phyloP scores from a whole-genome alignment of 306 rosid species.

The Malus asiatica region DNA sequence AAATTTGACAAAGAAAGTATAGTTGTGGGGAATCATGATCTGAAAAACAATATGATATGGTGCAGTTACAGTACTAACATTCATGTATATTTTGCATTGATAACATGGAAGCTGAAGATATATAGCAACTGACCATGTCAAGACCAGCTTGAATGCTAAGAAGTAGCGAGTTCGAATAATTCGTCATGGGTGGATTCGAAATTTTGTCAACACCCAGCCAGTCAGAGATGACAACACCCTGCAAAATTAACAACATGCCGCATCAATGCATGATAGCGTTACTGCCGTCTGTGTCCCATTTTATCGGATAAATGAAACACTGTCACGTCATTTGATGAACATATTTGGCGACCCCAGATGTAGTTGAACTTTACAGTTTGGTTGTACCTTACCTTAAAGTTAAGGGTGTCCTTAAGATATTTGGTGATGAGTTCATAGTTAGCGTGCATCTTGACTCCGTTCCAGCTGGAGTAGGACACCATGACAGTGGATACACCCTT shows the following conservation, averaged over 20 bases:
- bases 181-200: background rate
- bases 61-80: too few species aligned
- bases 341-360: background rate
- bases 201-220: background rate
- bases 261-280: background rate
- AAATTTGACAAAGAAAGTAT: background rate
- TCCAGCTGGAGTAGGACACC: constrained; percentile 8
- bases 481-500: constrained; percentile 2
- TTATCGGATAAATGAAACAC: background rate
- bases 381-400: background rate
- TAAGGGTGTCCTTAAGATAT: constrained; percentile 1
- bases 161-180: background rate
- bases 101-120: background rate
- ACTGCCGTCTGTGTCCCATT: background rate
- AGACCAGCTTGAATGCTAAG: background rate
- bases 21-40: background rate
- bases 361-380: background rate
- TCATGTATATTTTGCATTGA: background rate
- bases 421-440: background rate
- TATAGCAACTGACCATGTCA: background rate
- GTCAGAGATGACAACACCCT: background rate
- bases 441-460: constrained; percentile 2
- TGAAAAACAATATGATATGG: background rate
- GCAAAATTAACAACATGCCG: background rate
- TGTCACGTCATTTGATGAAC: background rate